Evolutionary conservation across 352 stramenopile species (phyloP), one percentile per base, ranked within the genome.

Genomic region (Blastocystis sp.): DNA sequence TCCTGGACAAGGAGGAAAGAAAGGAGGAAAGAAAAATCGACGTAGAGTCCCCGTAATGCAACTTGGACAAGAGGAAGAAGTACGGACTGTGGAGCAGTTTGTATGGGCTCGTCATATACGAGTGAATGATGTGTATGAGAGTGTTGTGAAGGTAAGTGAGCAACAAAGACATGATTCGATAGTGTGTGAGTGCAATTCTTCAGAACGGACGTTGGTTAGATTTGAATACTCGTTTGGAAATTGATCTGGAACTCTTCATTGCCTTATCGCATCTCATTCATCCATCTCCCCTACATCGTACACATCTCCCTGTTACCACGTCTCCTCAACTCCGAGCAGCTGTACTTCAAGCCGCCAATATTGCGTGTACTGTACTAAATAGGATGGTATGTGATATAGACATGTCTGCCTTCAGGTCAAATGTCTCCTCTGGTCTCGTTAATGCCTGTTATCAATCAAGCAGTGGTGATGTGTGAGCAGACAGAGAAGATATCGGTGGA

Each of bases 231-330:
- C 42, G 29, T 0, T 56, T 83, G 24, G 71, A 65, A 19, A 35
- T 83, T 11, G 49, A 83, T 14, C 71, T 83, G 29, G 71, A 83
- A 56, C 46, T 83, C 24, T 83, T 83, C 71, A 42, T 46, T 14
- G 24, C 49, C 11, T 7, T 67, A 2, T 65, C 71, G 12, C 71
- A 42, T 32, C 35, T 59, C n/a, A 0, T 83, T 24, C 11, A n/a
- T 0, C 71, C 71, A 14, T 83, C 71, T 14, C 29, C 49, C 5
- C 16, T 43, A 6, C 71, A 83, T 66, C 71, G 71, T 19, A 32
- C 5, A 11, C 24, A n/a, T 27, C 51, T 66, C 16, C 27, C 27
- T 42, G 71, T 66, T 1, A 29, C 12, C 24, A 27, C 16, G 4
- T n/a, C 12, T 27, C 7, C 3, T 7, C 21, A 29, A 4, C 27